Conservation (phyloP, 768 basidiomycete genomes). For the Trametes cingulata region DNA sequence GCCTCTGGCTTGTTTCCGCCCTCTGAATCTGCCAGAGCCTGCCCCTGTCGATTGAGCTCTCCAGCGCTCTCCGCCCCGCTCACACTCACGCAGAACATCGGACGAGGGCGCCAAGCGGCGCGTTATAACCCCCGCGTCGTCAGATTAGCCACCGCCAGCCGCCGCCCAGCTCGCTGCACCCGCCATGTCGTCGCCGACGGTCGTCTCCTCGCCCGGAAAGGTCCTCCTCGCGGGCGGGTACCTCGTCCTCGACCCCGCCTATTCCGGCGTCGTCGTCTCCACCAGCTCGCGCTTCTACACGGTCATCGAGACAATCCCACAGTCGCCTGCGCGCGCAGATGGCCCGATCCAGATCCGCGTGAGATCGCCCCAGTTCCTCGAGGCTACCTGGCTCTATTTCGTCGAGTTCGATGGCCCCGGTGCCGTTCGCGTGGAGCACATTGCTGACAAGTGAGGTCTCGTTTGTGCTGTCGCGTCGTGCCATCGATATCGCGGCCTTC, state of each 20-base stretch:
- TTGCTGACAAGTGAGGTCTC: conserved; percentile 23
- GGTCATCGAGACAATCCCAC: conserved; percentile 43
- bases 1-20: background rate
- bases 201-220: conserved; percentile 92
- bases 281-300: conserved; percentile 96
- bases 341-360: conserved; percentile 58
- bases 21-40: background rate
- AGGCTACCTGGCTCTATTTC: conserved; percentile 74
- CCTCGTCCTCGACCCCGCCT: conserved; percentile 87
- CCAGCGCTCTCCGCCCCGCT: background rate
- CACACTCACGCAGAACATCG: background rate
- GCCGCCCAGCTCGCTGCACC: background rate
- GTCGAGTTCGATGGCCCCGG: conserved; percentile 42
- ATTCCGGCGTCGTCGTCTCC: conserved; percentile 86
- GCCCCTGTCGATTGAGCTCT: no score
- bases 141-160: background rate
- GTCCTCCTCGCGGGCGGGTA: conserved; percentile 96
- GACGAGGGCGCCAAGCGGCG: background rate
- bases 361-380: conserved; percentile 88
- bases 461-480: background rate
- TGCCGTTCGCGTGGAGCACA: conserved; percentile 31
- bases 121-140: background rate
- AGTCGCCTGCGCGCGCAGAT: conserved; percentile 5
- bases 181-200: conserved; percentile 43
- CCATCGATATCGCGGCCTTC: background rate